Evolutionary conservation across 1,284 basidiomycete species (phyloP), one percentile per base, ranked within the genome.

Genomic region (Agaricales sp.): DNA sequence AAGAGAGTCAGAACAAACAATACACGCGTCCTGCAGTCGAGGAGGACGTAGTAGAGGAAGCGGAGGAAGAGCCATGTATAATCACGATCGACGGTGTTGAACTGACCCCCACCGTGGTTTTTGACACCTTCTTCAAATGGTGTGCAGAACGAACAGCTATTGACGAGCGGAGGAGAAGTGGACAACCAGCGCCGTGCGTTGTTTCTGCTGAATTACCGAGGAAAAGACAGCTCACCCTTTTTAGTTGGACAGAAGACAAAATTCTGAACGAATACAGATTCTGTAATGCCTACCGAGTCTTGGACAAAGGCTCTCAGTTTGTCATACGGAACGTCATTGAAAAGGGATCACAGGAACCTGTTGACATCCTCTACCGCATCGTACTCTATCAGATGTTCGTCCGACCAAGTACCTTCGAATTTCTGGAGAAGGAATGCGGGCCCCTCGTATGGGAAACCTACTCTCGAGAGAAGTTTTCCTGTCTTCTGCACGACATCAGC

Each of bases 331-430:
- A 80, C 44, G 78, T 84, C 39, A 75, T 84, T 52, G 73, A 80
- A 56, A 77, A 75, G 54, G 82, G 81, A 3, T 64, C 74, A 1
- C 78, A 80, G 57, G 59, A 65, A 13, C 69, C 66, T 4, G 61
- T 61, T 2, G 81, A 84, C 58, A 57, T 81, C 47, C 65, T 73
- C 14, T 84, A 83, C 54, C 77, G 82, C 19, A 67, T 82, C 44
- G 51, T 80, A 21, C 65, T 85, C 12, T 85, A 78, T 65, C 75
- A 76, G 53, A 65, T 65, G 3, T 85, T 80, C 61, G 80, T 77
- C 48, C 73, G 64, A 49, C 75, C 78, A 46, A 69, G 71, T 49
- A 85, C 82, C 3, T 85, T 77, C 68, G 69, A 80, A 56, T 63
- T 72, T n/a, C 61, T 85, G 19, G 62, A 65, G 41, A 48, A 59